These are phyloP conservation scores for Pseudopyricularia javanii DNA, from an alignment of 2,329 filamentous ascomycete species.

Conservation along the genomic window DNA sequence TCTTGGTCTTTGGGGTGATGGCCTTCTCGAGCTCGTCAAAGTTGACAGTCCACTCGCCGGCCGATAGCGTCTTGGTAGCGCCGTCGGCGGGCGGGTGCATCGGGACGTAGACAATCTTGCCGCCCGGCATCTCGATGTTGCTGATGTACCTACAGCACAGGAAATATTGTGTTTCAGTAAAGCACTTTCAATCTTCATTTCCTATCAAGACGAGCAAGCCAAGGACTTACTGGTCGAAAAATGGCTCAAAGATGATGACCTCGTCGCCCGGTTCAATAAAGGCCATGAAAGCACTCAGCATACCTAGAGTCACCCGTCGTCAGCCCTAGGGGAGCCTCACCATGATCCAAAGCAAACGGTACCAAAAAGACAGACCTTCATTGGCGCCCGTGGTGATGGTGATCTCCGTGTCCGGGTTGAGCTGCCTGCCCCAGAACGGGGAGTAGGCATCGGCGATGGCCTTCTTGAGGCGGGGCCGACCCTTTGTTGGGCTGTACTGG, in stretches of 20 bases:
- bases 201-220: background rate
- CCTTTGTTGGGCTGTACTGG: constrained; percentile 95
- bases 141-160: constrained; percentile 59
- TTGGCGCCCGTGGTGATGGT: constrained; percentile 90
- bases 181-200: constrained; percentile 11
- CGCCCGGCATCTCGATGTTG: constrained; percentile 97
- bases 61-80: constrained; percentile 66
- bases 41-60: constrained; percentile 79
- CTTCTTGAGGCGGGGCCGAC: constrained; percentile 80
- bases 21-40: constrained; percentile 70
- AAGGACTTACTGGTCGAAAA: constrained; percentile 71
- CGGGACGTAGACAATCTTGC: constrained; percentile 91
- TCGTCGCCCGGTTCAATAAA: constrained; percentile 93
- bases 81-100: constrained; percentile 79
- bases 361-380: constrained; percentile 36
- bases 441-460: constrained; percentile 89
- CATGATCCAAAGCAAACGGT: background rate
- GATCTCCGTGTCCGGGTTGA: constrained; percentile 86
- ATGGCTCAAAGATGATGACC: constrained; percentile 95
- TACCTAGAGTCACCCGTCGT: constrained; percentile 35
- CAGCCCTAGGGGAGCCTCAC: background rate
- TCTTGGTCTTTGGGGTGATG: constrained; percentile 80
- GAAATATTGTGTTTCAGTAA: background rate
- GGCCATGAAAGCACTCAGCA: constrained; percentile 95
- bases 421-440: constrained; percentile 67